Percentiles rank a stretch among this genome's conserved stretches.
Conservation (phyloP, 2,329 filamentous ascomycete species). For the Neoarthrinium moseri region DNA sequence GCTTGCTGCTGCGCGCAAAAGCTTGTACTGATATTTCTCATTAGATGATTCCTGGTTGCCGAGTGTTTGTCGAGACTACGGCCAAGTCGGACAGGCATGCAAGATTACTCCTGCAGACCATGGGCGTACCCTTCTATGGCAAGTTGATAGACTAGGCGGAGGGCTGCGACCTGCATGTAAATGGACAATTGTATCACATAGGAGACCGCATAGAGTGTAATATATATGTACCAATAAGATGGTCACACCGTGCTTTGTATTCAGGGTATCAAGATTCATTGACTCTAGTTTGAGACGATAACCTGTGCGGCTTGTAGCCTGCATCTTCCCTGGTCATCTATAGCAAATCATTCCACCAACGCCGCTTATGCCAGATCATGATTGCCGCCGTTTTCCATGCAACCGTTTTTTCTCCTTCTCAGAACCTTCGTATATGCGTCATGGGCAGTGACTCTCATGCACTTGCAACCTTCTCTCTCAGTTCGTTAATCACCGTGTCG, state of each 20-base stretch:
- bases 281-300: background rate
- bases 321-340: too few relatives aligned
- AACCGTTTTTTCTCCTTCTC: background rate
- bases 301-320: background rate
- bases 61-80: constrained; percentile 81
- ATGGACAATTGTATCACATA: constrained; percentile 10
- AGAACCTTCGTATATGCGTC: background rate
- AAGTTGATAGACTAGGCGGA: constrained; percentile 49
- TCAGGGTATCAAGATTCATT: constrained; percentile 10
- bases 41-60: constrained; percentile 82
- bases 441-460: constrained; percentile 12
- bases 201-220: constrained; percentile 15
- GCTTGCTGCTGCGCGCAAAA: constrained; percentile 9
- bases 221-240: constrained; percentile 21
- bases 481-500: constrained; percentile 67
- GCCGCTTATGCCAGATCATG: constrained; percentile 12
- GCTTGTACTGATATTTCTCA: constrained; percentile 38
- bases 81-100: constrained; percentile 85
- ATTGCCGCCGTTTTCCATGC: background rate
- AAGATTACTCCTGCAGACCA: constrained; percentile 67
- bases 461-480: constrained; percentile 54
- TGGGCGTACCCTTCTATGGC: constrained; percentile 81
- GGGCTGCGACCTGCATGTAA: constrained; percentile 15
- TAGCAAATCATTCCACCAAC: constrained; percentile 9
- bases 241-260: constrained; percentile 9